Base-by-base conservation (phyloP, 192 early-diverging fungal genomes). In the Backusella liffmaniae region DNA sequence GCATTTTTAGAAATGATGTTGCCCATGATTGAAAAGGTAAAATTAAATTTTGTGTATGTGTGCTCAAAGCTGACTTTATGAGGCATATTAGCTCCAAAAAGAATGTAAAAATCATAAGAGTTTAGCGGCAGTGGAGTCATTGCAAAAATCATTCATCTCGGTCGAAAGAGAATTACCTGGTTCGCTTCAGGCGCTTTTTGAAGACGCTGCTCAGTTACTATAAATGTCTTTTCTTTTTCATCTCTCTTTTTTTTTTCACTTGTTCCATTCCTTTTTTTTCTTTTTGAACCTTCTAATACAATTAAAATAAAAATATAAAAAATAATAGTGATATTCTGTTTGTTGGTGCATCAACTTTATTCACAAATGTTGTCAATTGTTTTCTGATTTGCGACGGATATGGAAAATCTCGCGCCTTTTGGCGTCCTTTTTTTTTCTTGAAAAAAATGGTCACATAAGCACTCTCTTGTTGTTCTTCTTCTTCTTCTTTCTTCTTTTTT, bases 101-200 rank as follows among this genome's bases (percentile, higher is more conserved):
- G 56, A 42, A 0, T 82, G 83, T 30, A 75, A 77, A 32, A 74
- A 74, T 23, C 65, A 73, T 23, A 78, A 80, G 39, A 82, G 79
- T 65, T 77, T 79, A 73, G 77, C 76, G 26, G 84, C 85, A 15
- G 65, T 86, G 29, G 85, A 86, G 41, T 73, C 71, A 12, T 67
- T 86, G 34, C 75, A 73, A 73, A 75, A 73, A 56, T 81, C 85
- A 35, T 84, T 86, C 44, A 70, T 80, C 8, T 62, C 78, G 26
- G 83, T 75, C 21, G 85, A 86, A 70, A 46, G 73, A 12, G 85
- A 86, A 74, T 78, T 76, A 32, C 85, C 85, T 4, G 85, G 85
- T 10, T 78, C 79, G 53, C 74, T 76, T 2, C 80, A 85, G 41
- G 72, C 37, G 46, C 76, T 87, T 12, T 75, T 83, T 68, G 76